Evolutionary conservation across 176 grass and related monocot genomes (phyloP).

Genomic region (Avena insularis): DNA sequence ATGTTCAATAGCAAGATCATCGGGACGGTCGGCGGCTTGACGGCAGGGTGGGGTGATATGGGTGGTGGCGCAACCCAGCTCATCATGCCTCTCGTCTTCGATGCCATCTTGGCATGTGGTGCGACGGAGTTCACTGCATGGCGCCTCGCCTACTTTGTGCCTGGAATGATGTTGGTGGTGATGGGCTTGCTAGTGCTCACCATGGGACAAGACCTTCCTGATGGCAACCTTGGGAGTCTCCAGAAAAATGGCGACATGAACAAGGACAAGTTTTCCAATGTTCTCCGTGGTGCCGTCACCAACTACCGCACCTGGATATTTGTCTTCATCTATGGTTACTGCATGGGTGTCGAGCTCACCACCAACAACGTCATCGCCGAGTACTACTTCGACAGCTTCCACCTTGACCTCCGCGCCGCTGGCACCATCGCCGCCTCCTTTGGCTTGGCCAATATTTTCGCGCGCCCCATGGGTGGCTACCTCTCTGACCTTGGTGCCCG

Average conservation of each 20-base stretch:
- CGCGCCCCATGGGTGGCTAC: slow-evolving; percentile 54
- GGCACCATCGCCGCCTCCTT: too few relatives aligned
- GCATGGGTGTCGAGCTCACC: too few relatives aligned
- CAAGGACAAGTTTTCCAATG: slow-evolving; percentile 64
- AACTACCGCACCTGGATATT: slow-evolving; percentile 95
- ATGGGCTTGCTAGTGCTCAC: too few relatives aligned
- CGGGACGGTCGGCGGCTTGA: too few relatives aligned
- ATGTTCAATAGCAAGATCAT: too few relatives aligned
- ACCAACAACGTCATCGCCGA: too few relatives aligned
- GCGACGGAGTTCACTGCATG: slow-evolving; percentile 65
- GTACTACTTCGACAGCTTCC: too few relatives aligned
- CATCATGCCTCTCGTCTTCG: slow-evolving; percentile 36
- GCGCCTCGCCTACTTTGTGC: slow-evolving; percentile 83
- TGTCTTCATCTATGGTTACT: slow-evolving; percentile 30
- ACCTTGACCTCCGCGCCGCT: too few relatives aligned
- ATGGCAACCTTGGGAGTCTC: too few relatives aligned
- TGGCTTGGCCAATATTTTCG: slow-evolving; percentile 10
- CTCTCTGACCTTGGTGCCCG: slow-evolving; percentile 29
- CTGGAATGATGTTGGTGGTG: neutral
- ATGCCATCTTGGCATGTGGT: slow-evolving; percentile 61
- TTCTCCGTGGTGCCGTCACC: slow-evolving; percentile 60
- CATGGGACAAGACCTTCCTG: too few relatives aligned
- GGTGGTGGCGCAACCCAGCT: slow-evolving; percentile 43
- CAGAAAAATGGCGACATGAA: slow-evolving; percentile 25
- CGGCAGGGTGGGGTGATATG: too few relatives aligned